These are phyloP conservation scores for Trichoderma oligosporum DNA, from an alignment of 2,329 filamentous ascomycete genomes.

Conservation along the genomic window DNA sequence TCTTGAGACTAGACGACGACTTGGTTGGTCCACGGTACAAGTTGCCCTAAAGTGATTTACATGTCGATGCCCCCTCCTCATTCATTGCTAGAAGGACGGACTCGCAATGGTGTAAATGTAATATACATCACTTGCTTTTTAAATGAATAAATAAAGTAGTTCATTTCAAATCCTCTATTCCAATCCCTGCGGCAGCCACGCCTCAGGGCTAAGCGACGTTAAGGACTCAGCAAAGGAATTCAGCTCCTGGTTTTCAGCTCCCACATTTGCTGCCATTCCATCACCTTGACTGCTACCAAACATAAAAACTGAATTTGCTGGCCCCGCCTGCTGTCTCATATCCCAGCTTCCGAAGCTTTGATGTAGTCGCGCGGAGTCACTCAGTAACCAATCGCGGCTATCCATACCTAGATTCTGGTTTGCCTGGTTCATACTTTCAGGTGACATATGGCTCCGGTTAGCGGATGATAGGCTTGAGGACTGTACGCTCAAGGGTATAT, in stretches of 20 bases:
- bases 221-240: slow-evolving; percentile 28
- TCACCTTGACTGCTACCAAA: slow-evolving; percentile 27
- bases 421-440: slow-evolving; percentile 25
- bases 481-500: not conserved
- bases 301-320: slow-evolving; percentile 30
- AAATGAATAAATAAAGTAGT: not conserved
- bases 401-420: slow-evolving; percentile 39
- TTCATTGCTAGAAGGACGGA: too few relatives aligned
- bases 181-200: slow-evolving; percentile 35
- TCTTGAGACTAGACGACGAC: too few relatives aligned
- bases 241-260: slow-evolving; percentile 24
- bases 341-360: slow-evolving; percentile 56
- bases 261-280: slow-evolving; percentile 15
- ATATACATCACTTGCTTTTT: too few relatives aligned
- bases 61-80: too few relatives aligned
- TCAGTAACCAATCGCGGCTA: slow-evolving; percentile 55
- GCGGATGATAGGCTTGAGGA: not conserved
- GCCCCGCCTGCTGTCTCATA: slow-evolving; percentile 29
- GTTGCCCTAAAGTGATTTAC: too few relatives aligned
- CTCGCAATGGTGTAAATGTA: too few relatives aligned
- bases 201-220: slow-evolving; percentile 30
- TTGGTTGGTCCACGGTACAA: too few relatives aligned
- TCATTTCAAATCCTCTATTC: slow-evolving; percentile 27
- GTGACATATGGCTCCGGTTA: slow-evolving; percentile 14
- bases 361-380: slow-evolving; percentile 55